Evolutionary conservation across 768 basidiomycete genomes (phyloP).

Genomic region (Suillus americanus): DNA sequence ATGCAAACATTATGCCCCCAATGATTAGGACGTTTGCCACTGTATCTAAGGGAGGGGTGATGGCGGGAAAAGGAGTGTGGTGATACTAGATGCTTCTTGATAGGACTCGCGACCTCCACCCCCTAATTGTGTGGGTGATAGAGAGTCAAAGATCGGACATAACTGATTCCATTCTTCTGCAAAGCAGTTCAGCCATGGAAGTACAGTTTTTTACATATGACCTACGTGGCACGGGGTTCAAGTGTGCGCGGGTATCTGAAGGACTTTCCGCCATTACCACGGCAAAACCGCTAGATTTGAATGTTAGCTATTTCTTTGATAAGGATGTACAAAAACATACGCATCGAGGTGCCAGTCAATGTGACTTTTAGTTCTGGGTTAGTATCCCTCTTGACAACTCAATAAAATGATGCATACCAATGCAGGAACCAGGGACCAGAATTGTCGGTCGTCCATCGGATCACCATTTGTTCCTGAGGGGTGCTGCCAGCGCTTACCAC

Average conservation of each 20-base stretch:
- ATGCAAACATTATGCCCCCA: background rate
- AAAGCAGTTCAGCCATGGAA: background rate
- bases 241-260: background rate
- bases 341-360: constrained; percentile 20
- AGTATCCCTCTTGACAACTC: background rate
- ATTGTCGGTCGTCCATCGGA: constrained; percentile 54
- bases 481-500: constrained; percentile 33
- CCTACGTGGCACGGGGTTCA: background rate
- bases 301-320: background rate
- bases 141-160: constrained; percentile 23
- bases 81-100: constrained; percentile 21
- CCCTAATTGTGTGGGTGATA: constrained; percentile 17
- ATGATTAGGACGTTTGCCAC: background rate
- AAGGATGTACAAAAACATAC: constrained; percentile 6
- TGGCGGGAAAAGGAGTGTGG: constrained; percentile 13
- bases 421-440: constrained; percentile 42
- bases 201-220: background rate
- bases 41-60: no score
- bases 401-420: constrained; percentile 11
- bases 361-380: constrained; percentile 8
- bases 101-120: constrained; percentile 19
- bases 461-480: constrained; percentile 34
- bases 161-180: constrained; percentile 25
- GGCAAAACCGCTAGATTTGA: constrained; percentile 26
- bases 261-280: constrained; percentile 31